Evolutionary conservation across 163 green algal genomes (phyloP).

Genomic region (Coccomyxa subellipsoidea): DNA sequence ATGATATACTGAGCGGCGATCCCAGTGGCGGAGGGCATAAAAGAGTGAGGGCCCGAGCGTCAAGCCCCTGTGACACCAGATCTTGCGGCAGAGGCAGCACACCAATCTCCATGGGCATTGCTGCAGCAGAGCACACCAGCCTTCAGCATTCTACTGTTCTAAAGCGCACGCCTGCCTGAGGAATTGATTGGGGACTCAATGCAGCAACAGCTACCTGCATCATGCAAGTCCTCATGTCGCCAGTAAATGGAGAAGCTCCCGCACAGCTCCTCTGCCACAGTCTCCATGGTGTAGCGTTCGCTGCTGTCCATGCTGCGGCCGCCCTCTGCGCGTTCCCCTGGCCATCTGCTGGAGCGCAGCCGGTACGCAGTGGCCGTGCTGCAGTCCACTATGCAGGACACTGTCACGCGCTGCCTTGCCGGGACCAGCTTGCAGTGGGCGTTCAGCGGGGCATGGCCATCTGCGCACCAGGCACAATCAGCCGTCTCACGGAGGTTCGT

Average conservation of each 20-base stretch:
- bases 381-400: neutral
- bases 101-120: constrained; percentile 13
- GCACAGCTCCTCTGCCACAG: neutral
- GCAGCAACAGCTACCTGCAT: no score
- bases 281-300: neutral
- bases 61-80: constrained; percentile 23
- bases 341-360: neutral
- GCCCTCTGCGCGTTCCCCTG: neutral
- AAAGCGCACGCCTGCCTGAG: no score
- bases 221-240: constrained; percentile 11
- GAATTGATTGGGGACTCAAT: no score
- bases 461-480: neutral
- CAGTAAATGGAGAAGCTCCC: constrained; percentile 10
- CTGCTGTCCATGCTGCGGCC: neutral
- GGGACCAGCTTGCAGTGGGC: neutral
- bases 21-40: constrained; percentile 21
- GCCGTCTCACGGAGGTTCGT: no score
- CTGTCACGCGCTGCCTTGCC: neutral
- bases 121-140: neutral
- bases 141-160: neutral
- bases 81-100: constrained; percentile 24
- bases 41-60: constrained; percentile 9
- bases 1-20: neutral
- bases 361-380: neutral
- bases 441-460: neutral